A percentile compares a stretch with the other conserved stretches of the same genome.
Conservation (phyloP, 805 yeast genomes). For the Yueomyces sp. region DNA sequence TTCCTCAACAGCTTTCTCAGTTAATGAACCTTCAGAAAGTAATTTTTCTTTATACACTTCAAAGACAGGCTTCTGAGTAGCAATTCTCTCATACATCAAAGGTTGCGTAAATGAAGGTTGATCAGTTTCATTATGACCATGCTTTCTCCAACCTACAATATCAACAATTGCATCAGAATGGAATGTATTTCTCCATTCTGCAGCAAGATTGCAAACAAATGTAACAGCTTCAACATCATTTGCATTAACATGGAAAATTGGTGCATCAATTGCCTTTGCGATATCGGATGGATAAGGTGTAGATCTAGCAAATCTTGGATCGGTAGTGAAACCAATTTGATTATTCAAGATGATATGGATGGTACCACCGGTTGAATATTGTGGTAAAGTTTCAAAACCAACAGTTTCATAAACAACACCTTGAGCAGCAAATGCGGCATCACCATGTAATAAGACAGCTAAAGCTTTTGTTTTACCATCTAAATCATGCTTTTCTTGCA, state of each 20-base stretch:
- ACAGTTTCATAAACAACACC: slow-evolving; percentile 98
- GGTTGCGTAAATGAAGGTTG: slow-evolving; percentile 99
- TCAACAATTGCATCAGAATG: slow-evolving; percentile 94
- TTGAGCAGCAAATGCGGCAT: slow-evolving; percentile 97
- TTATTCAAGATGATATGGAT: slow-evolving; percentile 91
- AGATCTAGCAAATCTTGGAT: slow-evolving; percentile 93
- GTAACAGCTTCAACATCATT: slow-evolving; percentile 93
- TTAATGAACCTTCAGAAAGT: slow-evolving; percentile 76
- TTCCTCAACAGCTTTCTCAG: slow-evolving; percentile 81
- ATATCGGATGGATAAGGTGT: slow-evolving; percentile 97
- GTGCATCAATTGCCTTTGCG: slow-evolving; percentile 93
- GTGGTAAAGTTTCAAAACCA: slow-evolving; percentile 88
- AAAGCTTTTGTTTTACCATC: slow-evolving; percentile 76
- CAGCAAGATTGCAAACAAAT: slow-evolving; percentile 88
- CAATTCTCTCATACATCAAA: slow-evolving; percentile 84
- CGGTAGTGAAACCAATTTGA: slow-evolving; percentile 99
- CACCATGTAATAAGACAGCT: slow-evolving; percentile 93
- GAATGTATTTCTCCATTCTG: slow-evolving; percentile 96
- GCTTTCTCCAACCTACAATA: slow-evolving; percentile 94
- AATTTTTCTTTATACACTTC: slow-evolving; percentile 75
- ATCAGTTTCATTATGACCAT: slow-evolving; percentile 99
- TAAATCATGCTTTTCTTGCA: slow-evolving; percentile 79
- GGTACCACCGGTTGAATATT: slow-evolving; percentile 97
- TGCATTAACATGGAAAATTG: slow-evolving; percentile 98
- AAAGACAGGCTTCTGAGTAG: slow-evolving; percentile 77